Evolutionary conservation across 2,329 filamentous ascomycete species (phyloP).

Genomic region (Ophiostoma sp.): DNA sequence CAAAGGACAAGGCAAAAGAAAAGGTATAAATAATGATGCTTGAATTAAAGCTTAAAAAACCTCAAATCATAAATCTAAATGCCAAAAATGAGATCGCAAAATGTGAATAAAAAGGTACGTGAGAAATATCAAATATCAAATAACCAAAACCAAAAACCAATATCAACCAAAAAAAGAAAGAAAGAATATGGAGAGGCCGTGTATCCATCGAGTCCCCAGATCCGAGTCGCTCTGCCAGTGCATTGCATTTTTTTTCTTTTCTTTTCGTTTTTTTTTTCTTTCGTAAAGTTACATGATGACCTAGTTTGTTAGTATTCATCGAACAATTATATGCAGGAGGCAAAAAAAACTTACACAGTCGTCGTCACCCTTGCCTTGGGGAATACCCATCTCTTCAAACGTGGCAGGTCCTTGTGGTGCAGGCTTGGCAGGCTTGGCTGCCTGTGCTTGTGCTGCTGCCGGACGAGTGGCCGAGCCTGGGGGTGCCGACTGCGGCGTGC

Average conservation of each 20-base stretch:
- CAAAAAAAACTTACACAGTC: conserved; percentile 77
- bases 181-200: background rate
- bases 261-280: background rate
- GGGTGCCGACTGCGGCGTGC: background rate
- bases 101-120: background rate
- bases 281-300: conserved; percentile 18
- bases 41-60: too few relatives aligned
- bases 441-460: conserved; percentile 2
- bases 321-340: too few relatives aligned
- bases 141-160: background rate
- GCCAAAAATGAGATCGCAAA: background rate
- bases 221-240: background rate
- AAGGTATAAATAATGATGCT: background rate
- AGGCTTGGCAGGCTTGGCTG: conserved; percentile 16
- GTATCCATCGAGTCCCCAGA: background rate
- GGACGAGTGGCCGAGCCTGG: conserved; percentile 13
- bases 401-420: conserved; percentile 73
- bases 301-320: conserved; percentile 18
- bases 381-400: conserved; percentile 97
- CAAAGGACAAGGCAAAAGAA: background rate
- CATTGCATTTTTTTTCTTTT: background rate
- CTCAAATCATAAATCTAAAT: background rate
- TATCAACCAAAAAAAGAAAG: background rate
- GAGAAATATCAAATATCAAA: background rate
- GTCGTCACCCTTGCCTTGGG: conserved; percentile 71